Evolutionary conservation across 2,329 filamentous ascomycete species (phyloP).

Genomic region (Cryphonectria carpinicola): DNA sequence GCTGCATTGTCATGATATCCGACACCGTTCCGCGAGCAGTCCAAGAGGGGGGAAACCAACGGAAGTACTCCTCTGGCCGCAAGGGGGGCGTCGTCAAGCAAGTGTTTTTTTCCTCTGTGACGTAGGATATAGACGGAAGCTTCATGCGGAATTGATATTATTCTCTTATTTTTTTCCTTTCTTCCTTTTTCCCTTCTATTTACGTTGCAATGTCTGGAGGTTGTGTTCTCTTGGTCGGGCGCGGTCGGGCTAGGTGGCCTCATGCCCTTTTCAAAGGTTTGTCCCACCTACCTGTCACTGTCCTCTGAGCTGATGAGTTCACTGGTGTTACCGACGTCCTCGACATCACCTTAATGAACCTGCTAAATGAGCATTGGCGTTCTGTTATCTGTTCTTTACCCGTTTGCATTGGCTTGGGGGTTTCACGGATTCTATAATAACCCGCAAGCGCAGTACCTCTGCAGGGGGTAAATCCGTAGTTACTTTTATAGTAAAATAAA

Average conservation of each 20-base stretch:
- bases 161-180: not conserved
- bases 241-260: not conserved
- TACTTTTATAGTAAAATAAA: slow-evolving; percentile 2
- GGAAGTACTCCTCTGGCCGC: slow-evolving; percentile 9
- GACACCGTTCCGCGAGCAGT: slow-evolving; percentile 20
- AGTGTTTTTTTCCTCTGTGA: slow-evolving; percentile 25
- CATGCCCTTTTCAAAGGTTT: not conserved
- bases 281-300: not conserved
- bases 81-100: slow-evolving; percentile 23
- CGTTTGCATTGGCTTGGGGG: not conserved
- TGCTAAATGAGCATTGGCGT: slow-evolving; percentile 5
- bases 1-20: slow-evolving; percentile 30
- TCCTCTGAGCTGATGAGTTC: not conserved
- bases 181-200: slow-evolving; percentile 6
- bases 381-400: not conserved
- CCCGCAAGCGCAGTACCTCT: not conserved
- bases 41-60: not conserved
- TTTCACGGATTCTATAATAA: not conserved
- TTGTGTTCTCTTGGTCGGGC: not conserved
- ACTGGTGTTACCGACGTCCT: not conserved
- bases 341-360: not conserved
- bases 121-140: slow-evolving; percentile 26
- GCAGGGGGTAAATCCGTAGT: not conserved
- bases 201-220: not conserved
- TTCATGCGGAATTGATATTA: slow-evolving; percentile 26